phyloP scores from a whole-genome alignment of 352 stramenopile species.

The Thraustochytrium sp. region DNA sequence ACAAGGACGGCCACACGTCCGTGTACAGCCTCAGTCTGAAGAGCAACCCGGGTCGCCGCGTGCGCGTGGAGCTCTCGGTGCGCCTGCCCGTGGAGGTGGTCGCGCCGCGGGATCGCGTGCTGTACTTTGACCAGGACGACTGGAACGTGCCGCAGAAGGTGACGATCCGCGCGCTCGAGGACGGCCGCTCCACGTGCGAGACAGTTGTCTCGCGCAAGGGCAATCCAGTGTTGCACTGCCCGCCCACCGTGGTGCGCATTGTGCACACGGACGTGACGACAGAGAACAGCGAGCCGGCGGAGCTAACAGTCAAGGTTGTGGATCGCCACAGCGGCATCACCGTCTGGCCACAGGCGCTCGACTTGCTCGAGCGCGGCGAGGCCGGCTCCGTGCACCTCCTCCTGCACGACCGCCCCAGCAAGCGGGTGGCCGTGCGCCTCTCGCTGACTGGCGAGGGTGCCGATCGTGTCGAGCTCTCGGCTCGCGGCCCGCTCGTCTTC shows the following conservation, averaged over 20 bases:
- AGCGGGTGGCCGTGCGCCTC: neutral
- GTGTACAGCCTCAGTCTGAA: constrained; percentile 14
- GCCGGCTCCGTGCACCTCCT: neutral
- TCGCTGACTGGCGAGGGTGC: neutral
- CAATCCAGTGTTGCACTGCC: neutral
- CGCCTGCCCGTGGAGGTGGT: constrained; percentile 12
- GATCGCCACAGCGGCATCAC: neutral
- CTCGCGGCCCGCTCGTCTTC: constrained; percentile 15
- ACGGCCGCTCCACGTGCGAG: neutral
- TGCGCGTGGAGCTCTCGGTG: constrained; percentile 5
- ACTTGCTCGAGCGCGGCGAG: neutral
- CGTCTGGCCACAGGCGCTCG: neutral
- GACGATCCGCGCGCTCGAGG: neutral
- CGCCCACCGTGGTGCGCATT: neutral
- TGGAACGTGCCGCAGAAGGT: constrained; percentile 37
- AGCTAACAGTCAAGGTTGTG: neutral
- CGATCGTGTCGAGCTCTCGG: constrained; percentile 3
- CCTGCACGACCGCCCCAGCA: neutral
- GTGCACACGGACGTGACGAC: neutral
- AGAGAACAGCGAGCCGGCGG: neutral
- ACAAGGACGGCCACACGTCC: constrained; percentile 2
- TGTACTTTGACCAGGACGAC: constrained; percentile 7
- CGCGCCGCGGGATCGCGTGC: neutral
- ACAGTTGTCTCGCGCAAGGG: neutral
- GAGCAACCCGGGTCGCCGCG: neutral